These are phyloP conservation scores for Parsonsia alboflavescens DNA, from an alignment of 257 asterid genomes.

Conservation along the genomic window DNA sequence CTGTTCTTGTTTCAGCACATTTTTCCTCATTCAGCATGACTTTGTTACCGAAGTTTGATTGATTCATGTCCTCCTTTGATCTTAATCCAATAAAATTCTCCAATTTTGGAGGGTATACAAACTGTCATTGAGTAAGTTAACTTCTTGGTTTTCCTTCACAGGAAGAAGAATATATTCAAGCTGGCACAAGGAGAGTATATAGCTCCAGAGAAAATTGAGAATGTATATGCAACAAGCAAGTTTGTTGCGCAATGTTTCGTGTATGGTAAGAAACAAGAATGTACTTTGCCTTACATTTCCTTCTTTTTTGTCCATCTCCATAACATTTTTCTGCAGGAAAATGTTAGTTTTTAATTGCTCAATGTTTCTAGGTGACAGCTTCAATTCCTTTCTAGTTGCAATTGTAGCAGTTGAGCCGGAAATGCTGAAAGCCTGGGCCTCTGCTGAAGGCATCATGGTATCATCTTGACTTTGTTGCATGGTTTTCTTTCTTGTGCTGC, in stretches of 20 bases:
- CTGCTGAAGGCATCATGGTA: conserved; percentile 58
- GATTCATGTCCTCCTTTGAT: neutral
- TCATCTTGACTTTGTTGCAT: neutral
- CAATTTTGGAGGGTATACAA: neutral
- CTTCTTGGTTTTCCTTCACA: conserved; percentile 23
- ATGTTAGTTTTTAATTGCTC: conserved; percentile 4
- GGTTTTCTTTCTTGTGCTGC: neutral
- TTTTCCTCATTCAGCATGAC: neutral
- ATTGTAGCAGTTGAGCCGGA: conserved; percentile 59
- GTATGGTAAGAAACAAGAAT: conserved; percentile 70
- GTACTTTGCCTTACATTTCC: neutral
- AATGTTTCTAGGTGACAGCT: conserved; percentile 51
- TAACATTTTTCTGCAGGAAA: too few relatives aligned
- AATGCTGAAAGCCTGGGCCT: conserved; percentile 55
- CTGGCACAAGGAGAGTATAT: conserved; percentile 96
- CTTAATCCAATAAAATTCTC: neutral
- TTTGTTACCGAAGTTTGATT: neutral
- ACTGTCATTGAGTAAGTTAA: neutral
- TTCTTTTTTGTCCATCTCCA: neutral
- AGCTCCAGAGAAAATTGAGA: conserved; percentile 96
- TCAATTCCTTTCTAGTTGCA: conserved; percentile 59
- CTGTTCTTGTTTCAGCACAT: neutral
- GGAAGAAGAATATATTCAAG: conserved; percentile 95
- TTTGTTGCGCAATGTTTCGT: conserved; percentile 85
- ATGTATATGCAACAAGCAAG: conserved; percentile 84